Conservation (phyloP, 768 basidiomycete species). For the Suillus variegatus region DNA sequence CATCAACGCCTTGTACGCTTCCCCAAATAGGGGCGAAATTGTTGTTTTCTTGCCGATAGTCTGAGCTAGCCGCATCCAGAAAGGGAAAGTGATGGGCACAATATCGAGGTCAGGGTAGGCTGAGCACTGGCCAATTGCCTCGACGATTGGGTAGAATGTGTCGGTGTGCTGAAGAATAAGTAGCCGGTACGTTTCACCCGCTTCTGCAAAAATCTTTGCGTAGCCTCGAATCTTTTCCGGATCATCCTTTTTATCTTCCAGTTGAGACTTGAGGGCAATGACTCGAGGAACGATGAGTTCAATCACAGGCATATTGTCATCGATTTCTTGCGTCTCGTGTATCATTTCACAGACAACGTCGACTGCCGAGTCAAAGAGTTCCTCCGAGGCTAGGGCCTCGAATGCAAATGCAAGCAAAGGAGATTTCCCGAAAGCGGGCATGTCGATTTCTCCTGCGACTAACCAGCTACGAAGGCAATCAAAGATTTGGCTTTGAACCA, state of each 20-base stretch:
- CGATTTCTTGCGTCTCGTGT: conserved; percentile 97
- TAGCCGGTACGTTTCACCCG: conserved; percentile 92
- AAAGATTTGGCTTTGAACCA: conserved; percentile 82
- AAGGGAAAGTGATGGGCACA: conserved; percentile 95
- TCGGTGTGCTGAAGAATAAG: conserved; percentile 88
- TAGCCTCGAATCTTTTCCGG: conserved; percentile 87
- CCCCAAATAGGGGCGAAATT: conserved; percentile 73
- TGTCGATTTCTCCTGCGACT: conserved; percentile 77
- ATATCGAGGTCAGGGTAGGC: conserved; percentile 94
- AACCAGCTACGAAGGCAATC: conserved; percentile 88
- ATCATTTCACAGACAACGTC: conserved; percentile 93
- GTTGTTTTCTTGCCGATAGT: conserved; percentile 76
- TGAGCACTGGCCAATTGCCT: conserved; percentile 92
- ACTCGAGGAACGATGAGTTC: conserved; percentile 87
- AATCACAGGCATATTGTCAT: conserved; percentile 90
- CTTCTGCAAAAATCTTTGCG: conserved; percentile 93
- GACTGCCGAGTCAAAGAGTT: conserved; percentile 91
- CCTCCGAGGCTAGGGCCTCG: conserved; percentile 78
- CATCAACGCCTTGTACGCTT: conserved; percentile 86
- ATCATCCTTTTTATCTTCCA: conserved; percentile 69
- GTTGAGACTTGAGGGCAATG: conserved; percentile 65
- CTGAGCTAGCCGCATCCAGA: conserved; percentile 98
- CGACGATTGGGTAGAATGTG: conserved; percentile 92
- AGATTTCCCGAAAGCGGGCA: conserved; percentile 63
- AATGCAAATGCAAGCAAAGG: conserved; percentile 84